Evolutionary conservation across 2,329 filamentous ascomycete species (phyloP).

Genomic region (Pleurostoma richardsiae): DNA sequence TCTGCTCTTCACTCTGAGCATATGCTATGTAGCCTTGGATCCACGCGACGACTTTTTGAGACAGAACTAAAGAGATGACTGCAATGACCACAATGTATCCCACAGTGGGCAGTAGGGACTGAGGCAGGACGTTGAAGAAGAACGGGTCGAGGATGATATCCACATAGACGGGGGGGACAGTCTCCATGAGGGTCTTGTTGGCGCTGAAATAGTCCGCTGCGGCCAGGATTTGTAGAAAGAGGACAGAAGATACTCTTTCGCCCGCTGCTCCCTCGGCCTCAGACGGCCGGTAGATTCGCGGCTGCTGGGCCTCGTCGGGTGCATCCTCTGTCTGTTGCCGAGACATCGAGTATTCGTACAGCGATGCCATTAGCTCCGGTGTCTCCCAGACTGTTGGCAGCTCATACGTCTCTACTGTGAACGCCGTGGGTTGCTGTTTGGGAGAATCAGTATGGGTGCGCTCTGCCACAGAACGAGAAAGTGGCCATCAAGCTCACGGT

Average conservation of each 20-base stretch:
- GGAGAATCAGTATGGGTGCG: conserved; percentile 8
- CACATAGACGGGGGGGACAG: conserved; percentile 67
- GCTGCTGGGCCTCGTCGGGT: conserved; percentile 6
- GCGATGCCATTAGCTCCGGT: conserved; percentile 57
- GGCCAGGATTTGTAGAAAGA: conserved; percentile 70
- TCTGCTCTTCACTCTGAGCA: conserved; percentile 10
- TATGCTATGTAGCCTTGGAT: conserved; percentile 15
- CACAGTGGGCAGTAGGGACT: conserved; percentile 68
- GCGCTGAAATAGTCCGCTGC: conserved; percentile 82
- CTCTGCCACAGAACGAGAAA: background rate
- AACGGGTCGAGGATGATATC: conserved; percentile 88
- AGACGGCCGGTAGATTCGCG: conserved; percentile 4
- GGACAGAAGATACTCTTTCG: conserved; percentile 38
- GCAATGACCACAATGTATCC: conserved; percentile 63
- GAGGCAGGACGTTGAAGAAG: conserved; percentile 71
- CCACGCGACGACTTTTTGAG: conserved; percentile 26
- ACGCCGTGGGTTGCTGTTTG: conserved; percentile 76
- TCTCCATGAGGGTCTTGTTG: conserved; percentile 68
- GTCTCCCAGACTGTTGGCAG: conserved; percentile 56
- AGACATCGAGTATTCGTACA: conserved; percentile 56
- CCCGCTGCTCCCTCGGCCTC: conserved; percentile 5
- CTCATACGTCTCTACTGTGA: conserved; percentile 63
- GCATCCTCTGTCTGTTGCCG: conserved; percentile 28
- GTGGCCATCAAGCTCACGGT: conserved; percentile 56
- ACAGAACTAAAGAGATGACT: conserved; percentile 36